Evolutionary conservation across 2,329 filamentous ascomycete species (phyloP), one percentile per base, ranked within the genome.

Genomic region (Aureobasidium zeae): DNA sequence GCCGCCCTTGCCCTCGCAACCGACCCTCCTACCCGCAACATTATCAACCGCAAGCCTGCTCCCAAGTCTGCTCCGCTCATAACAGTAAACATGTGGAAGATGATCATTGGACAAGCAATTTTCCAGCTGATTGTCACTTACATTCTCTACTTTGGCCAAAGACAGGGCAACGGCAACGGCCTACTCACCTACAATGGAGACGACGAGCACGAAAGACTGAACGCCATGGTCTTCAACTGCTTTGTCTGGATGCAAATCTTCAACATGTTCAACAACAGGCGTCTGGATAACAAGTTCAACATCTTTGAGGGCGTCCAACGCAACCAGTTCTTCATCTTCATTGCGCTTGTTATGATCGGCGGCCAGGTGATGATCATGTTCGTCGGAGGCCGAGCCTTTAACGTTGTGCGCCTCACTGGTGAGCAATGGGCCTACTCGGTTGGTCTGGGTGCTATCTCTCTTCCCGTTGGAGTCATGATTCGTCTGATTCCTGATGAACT

Each of bases 181-280:
- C 77, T 86, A 11, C 70, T 86, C n/a, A 68, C 68, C 7, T 77
- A 80, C 52, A 60, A 72, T 11, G 66, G 67, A 21, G 49, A 51
- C 1, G 35, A 48, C 10, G 55, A 67, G 24, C 59, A 73, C 6
- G 58, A 63, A 11, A 71, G 83, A 54, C 71, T 93, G 48, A 70
- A 79, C 45, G 93, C 87, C 2, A 73, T 96, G 35, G 84, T 96
- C 6, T 96, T 96, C 74, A 96, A 96, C 69, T 91, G 86, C 0
- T 96, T 96, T 59, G 89, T 95, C 42, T 96, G 89, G 89, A 95
- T 96, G 88, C 89, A 96, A 56, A 93, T 96, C 55, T 96, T 96
- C 70, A 96, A 96, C 65, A 83, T 94, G 59, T 85, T 93, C 75
- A 96, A 96, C 69, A 94, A 94, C 66, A 86, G 89, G 47, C 86